Evolutionary conservation across 768 basidiomycete species (phyloP).

Genomic region (Filobasidium floriforme): DNA sequence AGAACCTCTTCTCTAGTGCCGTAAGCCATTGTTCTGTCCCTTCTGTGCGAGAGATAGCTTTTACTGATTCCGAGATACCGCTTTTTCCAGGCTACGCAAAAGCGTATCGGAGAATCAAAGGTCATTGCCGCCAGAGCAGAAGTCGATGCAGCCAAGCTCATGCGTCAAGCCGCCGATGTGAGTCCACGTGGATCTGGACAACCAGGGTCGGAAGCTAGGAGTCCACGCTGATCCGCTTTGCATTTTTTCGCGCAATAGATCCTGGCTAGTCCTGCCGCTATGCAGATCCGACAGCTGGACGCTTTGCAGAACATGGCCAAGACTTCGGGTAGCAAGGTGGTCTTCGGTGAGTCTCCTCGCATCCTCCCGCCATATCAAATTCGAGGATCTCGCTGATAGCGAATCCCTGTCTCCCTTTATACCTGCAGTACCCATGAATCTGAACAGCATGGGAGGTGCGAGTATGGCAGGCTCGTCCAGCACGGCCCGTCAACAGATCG

Average conservation of each 20-base stretch:
- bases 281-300: conserved; percentile 96
- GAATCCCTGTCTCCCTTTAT: background rate
- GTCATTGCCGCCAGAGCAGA: conserved; percentile 93
- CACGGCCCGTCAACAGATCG: background rate
- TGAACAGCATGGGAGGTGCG: conserved; percentile 36
- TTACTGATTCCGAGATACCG: background rate
- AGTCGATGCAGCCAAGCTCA: conserved; percentile 87
- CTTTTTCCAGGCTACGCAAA: conserved; percentile 64
- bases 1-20: conserved; percentile 83
- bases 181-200: conserved; percentile 51
- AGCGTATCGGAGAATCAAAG: conserved; percentile 92
- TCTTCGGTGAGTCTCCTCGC: conserved; percentile 54
- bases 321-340: conserved; percentile 76
- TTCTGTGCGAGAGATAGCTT: background rate
- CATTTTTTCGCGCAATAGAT: conserved; percentile 28
- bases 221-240: background rate
- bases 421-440: conserved; percentile 41
- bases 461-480: conserved; percentile 22
- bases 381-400: background rate
- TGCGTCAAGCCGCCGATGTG: conserved; percentile 87
- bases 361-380: conserved; percentile 7
- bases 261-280: conserved; percentile 79
- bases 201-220: background rate
- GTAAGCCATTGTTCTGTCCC: background rate
- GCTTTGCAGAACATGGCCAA: conserved; percentile 93